Evolutionary conservation across 2,329 filamentous ascomycete genomes (phyloP), one percentile per base, ranked within the genome.

Genomic region (Gremmenia infestans): DNA sequence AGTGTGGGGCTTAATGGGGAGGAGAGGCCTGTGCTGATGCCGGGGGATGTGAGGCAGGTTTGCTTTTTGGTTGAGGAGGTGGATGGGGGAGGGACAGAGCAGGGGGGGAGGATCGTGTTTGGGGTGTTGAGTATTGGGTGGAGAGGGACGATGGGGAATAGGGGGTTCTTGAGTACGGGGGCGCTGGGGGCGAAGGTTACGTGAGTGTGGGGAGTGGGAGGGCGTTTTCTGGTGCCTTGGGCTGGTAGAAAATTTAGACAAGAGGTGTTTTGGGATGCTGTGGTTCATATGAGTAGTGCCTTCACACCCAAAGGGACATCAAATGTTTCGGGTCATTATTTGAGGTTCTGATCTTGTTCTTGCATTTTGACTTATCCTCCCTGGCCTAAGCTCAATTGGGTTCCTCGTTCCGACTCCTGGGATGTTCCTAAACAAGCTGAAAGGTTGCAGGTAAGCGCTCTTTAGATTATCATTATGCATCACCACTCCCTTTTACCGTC

Each of bases 61-160:
- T 85, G 82, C 68, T 87, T 87, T 64, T 71, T 86, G 28, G 74
- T 87, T 5, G 76, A 78, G 54, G 65, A 70, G 48, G 40, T 67
- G 22, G 67, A 63, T 3, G 71, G 67, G 2, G 63, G 64, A 22
- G 64, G 50, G 22, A 69, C 60, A 43, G 74, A 75, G 52, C 69
- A 71, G n/a, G 85, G 87, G 58, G 80, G 80, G 50, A 75, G 82
- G 61, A 75, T 88, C 39, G 76, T 86, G 19, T 84, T 97, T 68
- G 93, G 92, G 5, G 85, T 94, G 60, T 73, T 97, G 63, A 87
- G 86, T 45, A 88, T 97, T 57, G 87, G 90, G 53, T 99, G 94
- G 94, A 81, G 89, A 60, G 88, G 88, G 39, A 83, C 89, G 59
- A 92, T 97, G 87, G 94, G 94, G 0, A 94, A 93, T 72, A 82